These are phyloP conservation scores for Zalaria obscura DNA, from an alignment of 2,329 filamentous ascomycete genomes.

Conservation along the genomic window DNA sequence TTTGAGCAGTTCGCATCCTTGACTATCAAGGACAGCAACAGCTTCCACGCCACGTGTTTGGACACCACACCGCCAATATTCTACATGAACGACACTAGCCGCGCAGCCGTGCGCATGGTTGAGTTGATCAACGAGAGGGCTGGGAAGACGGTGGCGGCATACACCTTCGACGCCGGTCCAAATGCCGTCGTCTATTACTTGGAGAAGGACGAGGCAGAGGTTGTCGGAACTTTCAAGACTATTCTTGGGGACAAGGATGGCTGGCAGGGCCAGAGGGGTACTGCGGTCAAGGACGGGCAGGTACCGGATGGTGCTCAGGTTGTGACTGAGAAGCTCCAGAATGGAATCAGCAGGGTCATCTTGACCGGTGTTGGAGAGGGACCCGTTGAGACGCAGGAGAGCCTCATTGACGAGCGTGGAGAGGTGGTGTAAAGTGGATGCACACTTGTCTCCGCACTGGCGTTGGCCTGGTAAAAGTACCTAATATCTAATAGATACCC, in stretches of 20 bases:
- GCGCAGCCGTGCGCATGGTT: conserved; percentile 75
- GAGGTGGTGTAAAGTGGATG: conserved; percentile 12
- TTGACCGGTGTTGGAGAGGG: conserved; percentile 85
- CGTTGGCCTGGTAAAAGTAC: too few species aligned
- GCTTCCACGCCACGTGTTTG: conserved; percentile 87
- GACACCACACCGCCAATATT: conserved; percentile 97
- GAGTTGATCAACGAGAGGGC: conserved; percentile 75
- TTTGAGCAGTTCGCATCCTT: conserved; percentile 79
- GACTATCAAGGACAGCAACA: conserved; percentile 95
- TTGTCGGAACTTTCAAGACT: conserved; percentile 66
- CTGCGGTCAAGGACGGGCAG: conserved; percentile 36
- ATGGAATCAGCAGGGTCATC: conserved; percentile 79
- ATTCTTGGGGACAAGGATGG: conserved; percentile 51
- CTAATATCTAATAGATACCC: too few species aligned
- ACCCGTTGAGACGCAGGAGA: conserved; percentile 64
- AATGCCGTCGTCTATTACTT: conserved; percentile 96
- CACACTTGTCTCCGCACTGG: too few species aligned
- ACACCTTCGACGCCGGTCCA: conserved; percentile 94
- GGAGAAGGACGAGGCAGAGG: conserved; percentile 56
- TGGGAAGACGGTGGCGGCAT: conserved; percentile 71
- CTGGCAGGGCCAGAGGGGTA: conserved; percentile 48
- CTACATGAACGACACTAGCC: conserved; percentile 90
- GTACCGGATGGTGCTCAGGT: conserved; percentile 48
- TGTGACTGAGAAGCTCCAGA: conserved; percentile 44
- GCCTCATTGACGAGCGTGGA: conserved; percentile 56